Conservation (phyloP, 2,329 filamentous ascomycete genomes). For the Colletotrichum somersetense region DNA sequence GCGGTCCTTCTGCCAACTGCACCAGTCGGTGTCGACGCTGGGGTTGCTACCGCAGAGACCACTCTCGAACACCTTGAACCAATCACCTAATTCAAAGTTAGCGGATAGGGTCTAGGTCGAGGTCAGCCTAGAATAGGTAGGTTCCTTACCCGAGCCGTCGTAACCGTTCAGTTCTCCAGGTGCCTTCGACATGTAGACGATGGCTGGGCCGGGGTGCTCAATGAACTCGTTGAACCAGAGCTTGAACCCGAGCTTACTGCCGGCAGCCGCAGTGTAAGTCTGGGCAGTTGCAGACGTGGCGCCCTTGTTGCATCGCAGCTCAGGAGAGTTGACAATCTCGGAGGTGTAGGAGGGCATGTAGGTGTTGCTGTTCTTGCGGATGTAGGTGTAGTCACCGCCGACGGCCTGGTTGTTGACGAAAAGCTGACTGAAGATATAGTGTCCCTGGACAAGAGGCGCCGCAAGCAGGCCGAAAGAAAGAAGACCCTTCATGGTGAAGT, state of each 20-base stretch:
- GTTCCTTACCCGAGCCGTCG: conserved; percentile 21
- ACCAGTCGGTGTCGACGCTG: conserved; percentile 27
- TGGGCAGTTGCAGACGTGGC: conserved; percentile 14
- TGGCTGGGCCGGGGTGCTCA: conserved; percentile 34
- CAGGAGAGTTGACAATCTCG: not conserved
- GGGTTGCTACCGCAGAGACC: conserved; percentile 28
- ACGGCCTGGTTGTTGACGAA: conserved; percentile 38
- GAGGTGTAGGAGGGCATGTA: conserved; percentile 30
- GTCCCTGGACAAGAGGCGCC: conserved; percentile 22
- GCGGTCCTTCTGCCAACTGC: conserved; percentile 34
- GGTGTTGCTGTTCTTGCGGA: conserved; percentile 32
- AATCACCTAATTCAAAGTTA: conserved; percentile 27
- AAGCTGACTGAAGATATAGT: conserved; percentile 44
- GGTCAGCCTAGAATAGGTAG: too few relatives aligned
- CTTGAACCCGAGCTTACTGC: conserved; percentile 28
- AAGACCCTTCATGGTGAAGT: not conserved
- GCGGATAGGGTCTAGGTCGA: too few relatives aligned
- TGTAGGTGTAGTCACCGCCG: conserved; percentile 39
- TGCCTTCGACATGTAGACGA: conserved; percentile 33
- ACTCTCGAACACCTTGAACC: conserved; percentile 46
- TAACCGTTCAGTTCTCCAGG: conserved; percentile 36
- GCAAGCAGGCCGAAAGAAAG: conserved; percentile 12
- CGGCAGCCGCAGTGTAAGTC: conserved; percentile 14
- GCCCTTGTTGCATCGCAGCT: conserved; percentile 28
- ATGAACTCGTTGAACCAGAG: conserved; percentile 15